phyloP scores from a whole-genome alignment of 148 eudicot species.

The Mesembryanthemum crystallinum region DNA sequence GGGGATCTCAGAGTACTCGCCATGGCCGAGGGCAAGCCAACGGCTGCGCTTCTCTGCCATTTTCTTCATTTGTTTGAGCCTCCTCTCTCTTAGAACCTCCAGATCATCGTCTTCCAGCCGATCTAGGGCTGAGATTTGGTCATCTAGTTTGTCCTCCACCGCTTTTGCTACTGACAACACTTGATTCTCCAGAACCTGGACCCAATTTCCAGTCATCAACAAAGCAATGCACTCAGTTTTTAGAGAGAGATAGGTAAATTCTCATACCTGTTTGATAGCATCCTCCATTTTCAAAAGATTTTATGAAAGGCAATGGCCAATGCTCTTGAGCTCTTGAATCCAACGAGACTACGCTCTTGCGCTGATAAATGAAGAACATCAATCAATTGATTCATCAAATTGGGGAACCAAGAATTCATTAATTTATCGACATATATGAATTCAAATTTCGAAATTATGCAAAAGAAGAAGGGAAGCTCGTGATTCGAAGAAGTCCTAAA shows the following conservation, averaged over 20 bases:
- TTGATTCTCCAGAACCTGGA: conserved; percentile 81
- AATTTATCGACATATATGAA: too few species aligned
- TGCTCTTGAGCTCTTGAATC: too few species aligned
- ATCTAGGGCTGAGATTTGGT: conserved; percentile 78
- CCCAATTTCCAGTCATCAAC: not conserved
- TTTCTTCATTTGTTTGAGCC: conserved; percentile 94
- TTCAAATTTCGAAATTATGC: too few species aligned
- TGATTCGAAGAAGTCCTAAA: too few species aligned
- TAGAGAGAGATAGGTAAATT: not conserved
- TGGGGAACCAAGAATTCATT: too few species aligned
- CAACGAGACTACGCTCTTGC: too few species aligned
- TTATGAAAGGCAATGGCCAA: not conserved
- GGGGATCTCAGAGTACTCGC: conserved; percentile 82
- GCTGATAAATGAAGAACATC: too few species aligned
- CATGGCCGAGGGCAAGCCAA: conserved; percentile 88
- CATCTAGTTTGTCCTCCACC: conserved; percentile 85
- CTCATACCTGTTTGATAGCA: conserved; percentile 64
- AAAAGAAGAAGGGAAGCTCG: too few species aligned
- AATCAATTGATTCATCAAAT: too few species aligned
- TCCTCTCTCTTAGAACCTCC: conserved; percentile 75
- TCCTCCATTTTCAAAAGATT: conserved; percentile 48
- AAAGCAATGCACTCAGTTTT: not conserved
- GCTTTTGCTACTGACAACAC: conserved; percentile 80
- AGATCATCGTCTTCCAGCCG: conserved; percentile 77
- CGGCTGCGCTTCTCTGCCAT: conserved; percentile 86